Evolutionary conservation across 2,329 filamentous ascomycete genomes (phyloP).

Genomic region (Aspergillus clavatus): DNA sequence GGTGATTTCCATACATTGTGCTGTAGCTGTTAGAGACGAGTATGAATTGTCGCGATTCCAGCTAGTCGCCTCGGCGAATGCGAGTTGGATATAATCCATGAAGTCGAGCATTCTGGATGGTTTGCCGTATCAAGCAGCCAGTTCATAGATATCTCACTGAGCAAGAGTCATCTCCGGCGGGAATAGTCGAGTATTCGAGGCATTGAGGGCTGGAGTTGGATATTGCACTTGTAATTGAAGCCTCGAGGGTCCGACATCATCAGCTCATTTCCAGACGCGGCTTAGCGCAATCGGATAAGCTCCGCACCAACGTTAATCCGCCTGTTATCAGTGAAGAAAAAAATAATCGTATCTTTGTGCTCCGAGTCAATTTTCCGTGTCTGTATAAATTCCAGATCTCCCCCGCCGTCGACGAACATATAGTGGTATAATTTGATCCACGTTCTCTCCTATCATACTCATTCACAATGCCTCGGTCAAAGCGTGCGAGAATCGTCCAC

Average conservation of each 20-base stretch:
- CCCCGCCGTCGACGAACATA: not conserved
- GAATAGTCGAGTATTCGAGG: not conserved
- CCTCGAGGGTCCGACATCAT: constrained; percentile 5
- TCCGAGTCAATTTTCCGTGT: constrained; percentile 15
- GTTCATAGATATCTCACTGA: not conserved
- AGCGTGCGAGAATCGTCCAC: constrained; percentile 83
- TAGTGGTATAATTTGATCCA: not conserved
- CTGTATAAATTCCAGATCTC: constrained; percentile 13
- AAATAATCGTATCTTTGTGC: constrained; percentile 28
- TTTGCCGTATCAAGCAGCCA: not conserved
- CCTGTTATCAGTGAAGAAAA: constrained; percentile 35
- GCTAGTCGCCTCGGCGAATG: constrained; percentile 78
- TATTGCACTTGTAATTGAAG: constrained; percentile 4
- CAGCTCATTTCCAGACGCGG: constrained; percentile 32
- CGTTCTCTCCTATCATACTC: constrained; percentile 1
- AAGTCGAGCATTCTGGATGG: constrained; percentile 74
- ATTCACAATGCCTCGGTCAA: constrained; percentile 84
- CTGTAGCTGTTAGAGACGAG: constrained; percentile 75
- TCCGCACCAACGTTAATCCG: constrained; percentile 34
- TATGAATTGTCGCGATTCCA: constrained; percentile 95
- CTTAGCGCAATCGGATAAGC: constrained; percentile 35
- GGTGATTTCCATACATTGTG: constrained; percentile 60
- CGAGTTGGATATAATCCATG: constrained; percentile 93
- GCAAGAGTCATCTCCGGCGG: not conserved
- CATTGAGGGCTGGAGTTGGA: not conserved